Evolutionary conservation across 192 early-diverging fungal genomes (phyloP).

Genomic region (Podila verticillata): DNA sequence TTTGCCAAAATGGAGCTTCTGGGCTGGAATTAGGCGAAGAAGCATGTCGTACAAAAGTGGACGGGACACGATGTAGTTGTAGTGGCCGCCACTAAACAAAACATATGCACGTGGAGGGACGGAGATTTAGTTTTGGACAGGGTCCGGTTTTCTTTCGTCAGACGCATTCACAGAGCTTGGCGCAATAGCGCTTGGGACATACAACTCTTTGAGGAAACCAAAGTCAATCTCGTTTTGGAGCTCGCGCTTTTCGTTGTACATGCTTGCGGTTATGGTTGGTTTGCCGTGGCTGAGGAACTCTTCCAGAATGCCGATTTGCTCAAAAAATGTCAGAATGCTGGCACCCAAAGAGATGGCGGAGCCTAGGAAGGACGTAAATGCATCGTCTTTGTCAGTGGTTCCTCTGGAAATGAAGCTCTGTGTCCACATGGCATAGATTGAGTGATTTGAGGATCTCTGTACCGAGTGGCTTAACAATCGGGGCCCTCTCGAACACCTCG

Average conservation of each 20-base stretch:
- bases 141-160: too few species aligned
- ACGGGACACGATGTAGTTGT: background rate
- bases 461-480: background rate
- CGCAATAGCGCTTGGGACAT: background rate
- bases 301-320: background rate
- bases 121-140: too few species aligned
- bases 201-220: background rate
- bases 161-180: too few species aligned
- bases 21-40: background rate
- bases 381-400: too few species aligned
- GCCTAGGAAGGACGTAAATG: background rate
- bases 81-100: background rate
- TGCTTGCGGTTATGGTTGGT: background rate
- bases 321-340: background rate
- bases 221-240: slow-evolving; percentile 1
- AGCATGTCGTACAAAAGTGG: background rate
- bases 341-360: background rate
- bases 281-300: background rate
- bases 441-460: background rate
- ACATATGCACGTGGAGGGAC: too few species aligned
- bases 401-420: background rate
- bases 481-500: background rate
- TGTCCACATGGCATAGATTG: background rate
- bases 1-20: background rate
- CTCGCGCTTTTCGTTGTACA: slow-evolving; percentile 1